Evolutionary conservation across 306 rosid genomes (phyloP).

Genomic region (Malus asiatica): DNA sequence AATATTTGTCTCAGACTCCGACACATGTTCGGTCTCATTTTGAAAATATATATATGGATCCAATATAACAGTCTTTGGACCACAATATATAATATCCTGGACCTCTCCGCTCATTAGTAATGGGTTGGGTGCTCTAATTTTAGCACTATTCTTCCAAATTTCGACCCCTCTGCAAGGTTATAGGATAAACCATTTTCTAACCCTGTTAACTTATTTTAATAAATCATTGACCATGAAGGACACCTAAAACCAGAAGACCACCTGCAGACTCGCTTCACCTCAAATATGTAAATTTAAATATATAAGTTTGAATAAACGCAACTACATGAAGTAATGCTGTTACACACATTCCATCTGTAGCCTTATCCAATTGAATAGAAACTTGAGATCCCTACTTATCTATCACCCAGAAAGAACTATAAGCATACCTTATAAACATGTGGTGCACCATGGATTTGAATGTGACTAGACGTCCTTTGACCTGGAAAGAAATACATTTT

Average conservation of each 20-base stretch:
- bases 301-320: neutral
- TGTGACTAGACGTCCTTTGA: conserved; percentile 75
- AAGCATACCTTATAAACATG: conserved; percentile 70
- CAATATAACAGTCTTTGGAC: neutral
- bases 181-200: neutral
- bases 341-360: conserved; percentile 1
- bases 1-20: too few relatives aligned
- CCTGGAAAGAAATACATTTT: conserved; percentile 95
- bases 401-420: neutral
- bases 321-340: neutral
- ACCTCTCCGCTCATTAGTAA: neutral
- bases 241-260: neutral
- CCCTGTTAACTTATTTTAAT: neutral
- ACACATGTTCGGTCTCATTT: neutral
- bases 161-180: neutral
- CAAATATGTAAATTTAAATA: neutral
- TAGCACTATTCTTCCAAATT: neutral
- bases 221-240: neutral
- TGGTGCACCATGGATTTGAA: conserved; percentile 75
- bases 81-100: neutral
- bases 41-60: neutral
- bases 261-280: neutral
- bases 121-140: neutral
- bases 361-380: neutral
- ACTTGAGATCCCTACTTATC: neutral